Base-by-base conservation (phyloP, 139 green algal genomes). In the Diplosphaera chodatii region DNA sequence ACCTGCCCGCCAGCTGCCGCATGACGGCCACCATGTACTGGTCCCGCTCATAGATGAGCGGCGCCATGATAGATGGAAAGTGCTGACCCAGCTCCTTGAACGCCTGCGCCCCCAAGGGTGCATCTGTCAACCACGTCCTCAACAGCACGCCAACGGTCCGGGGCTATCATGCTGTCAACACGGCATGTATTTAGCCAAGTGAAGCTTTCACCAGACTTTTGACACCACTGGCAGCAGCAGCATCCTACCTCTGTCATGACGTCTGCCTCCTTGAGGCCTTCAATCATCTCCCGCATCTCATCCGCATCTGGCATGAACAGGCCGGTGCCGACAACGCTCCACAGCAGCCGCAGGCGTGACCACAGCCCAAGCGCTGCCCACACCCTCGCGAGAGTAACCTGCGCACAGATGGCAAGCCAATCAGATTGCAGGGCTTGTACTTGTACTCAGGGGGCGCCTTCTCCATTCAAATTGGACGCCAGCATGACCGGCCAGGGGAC, bases 291-390 rank as follows among this genome's bases (percentile, higher is more conserved):
- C 64, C 69, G 68, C 67, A 89, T 74, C 31, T 83, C 83, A 29
- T 85, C 75, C 2, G 55, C 68, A 33, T 80, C 70, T 25, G 80
- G 68, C 55, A 80, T 32, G 40, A 66, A 71, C 32, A 88, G 28
- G 5, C 84, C 84, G 5, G 81, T 83, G 48, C 66, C 76, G 1
- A 89, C 29, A 5, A 90, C 72, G n/a, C 37, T 41, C 27, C 63
- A 80, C 13, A 77, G 59, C 4, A 90, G 67, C 59, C 69, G 72
- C 28, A 78, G 25, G 66, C 84, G 84, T 27, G 86, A 62, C 78
- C 80, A 87, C 1, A 65, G 22, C 10, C 64, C 69, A 28, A 90
- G 65, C 28, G 78, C 67, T 6, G 66, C 67, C 85, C 85, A 90
- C 33, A 81, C 63, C 23, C 85, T 78, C 4, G 78, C 80, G 1